Evolutionary conservation across 192 early-diverging fungal genomes (phyloP), one percentile per base, ranked within the genome.

Genomic region (Mortierella hygrophila): DNA sequence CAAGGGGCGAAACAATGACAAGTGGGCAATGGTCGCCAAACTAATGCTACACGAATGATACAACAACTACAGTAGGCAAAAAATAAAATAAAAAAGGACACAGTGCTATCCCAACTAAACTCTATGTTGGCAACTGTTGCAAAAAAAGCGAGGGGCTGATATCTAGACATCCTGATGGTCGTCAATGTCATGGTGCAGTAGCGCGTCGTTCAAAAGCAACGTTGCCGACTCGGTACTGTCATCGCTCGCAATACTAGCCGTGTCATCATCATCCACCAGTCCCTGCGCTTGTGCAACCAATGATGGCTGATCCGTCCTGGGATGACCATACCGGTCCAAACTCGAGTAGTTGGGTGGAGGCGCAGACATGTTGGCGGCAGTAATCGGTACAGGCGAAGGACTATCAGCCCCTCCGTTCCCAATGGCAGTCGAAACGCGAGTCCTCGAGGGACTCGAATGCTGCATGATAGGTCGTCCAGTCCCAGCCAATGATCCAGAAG

Each of bases 311-410:
- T 70, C 40, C 10, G 47, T 11, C 72, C 60, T 42, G 21, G 72
- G 55, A 35, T 74, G 54, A 21, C 79, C 79, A 52, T 72, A 52
- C 5, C 72, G 23, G 37, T 80, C 72, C 20, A 76, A 49, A 32
- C 77, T 79, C 18, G 82, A 79, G 23, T 85, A 85, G 3, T 85
- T 77, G 29, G 82, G 82, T 6, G 82, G 82, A 0, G 77, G 82
- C 23, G 52, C 72, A 18, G 82, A 85, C 77, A 85, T 79, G 41
- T 85, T 85, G 23, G 78, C 57, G 3, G 76, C 42, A 11, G 82
- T 79, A 32, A 85, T 85, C 26, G 74, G 10, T 35, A 60, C 80
- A 0, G 47, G 26, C 6, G 41, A 23, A 26, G 41, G 35, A 1
- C 41, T 74, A 40, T 60, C 78, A 21, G 38, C 70, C 35, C 60